A percentile compares a stretch with the other conserved stretches of the same genome.
These are phyloP conservation scores for Microcera coccophila DNA, from an alignment of 2,329 filamentous ascomycete species.

Conservation along the genomic window DNA sequence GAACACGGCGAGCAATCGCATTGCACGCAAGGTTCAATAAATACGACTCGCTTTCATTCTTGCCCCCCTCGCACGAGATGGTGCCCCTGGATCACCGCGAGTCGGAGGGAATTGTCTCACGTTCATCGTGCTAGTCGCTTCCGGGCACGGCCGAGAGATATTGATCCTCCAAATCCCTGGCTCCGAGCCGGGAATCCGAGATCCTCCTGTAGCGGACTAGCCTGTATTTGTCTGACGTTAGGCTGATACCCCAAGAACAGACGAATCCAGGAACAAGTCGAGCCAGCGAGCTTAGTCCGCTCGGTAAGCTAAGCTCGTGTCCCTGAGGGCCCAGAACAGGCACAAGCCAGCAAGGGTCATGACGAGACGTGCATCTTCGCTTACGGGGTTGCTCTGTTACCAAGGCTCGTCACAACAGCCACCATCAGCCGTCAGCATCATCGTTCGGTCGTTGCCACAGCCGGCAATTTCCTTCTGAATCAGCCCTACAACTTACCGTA, in stretches of 20 bases:
- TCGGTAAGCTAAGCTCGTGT: not conserved
- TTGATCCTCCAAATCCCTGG: no score
- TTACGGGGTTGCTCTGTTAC: not conserved
- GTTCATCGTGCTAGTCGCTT: no score
- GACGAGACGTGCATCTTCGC: not conserved
- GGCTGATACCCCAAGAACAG: not conserved
- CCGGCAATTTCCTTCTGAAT: not conserved
- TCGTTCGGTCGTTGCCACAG: not conserved
- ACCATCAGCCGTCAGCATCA: not conserved
- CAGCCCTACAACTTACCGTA: not conserved
- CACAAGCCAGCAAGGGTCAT: not conserved
- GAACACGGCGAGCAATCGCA: no score
- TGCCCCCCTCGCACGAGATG: no score
- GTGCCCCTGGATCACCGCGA: no score
- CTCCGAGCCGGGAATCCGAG: no score
- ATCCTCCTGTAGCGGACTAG: no score
- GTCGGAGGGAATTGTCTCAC: no score
- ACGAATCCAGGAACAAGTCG: not conserved
- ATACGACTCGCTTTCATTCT: no score
- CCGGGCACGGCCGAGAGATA: no score
- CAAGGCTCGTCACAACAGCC: not conserved
- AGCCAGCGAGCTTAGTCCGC: not conserved
- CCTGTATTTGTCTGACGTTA: no score
- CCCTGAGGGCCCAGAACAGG: not conserved
- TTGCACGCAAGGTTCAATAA: no score